These are phyloP conservation scores for Penicillium maclennaniae DNA, from an alignment of 495 filamentous ascomycete genomes.

Conservation along the genomic window DNA sequence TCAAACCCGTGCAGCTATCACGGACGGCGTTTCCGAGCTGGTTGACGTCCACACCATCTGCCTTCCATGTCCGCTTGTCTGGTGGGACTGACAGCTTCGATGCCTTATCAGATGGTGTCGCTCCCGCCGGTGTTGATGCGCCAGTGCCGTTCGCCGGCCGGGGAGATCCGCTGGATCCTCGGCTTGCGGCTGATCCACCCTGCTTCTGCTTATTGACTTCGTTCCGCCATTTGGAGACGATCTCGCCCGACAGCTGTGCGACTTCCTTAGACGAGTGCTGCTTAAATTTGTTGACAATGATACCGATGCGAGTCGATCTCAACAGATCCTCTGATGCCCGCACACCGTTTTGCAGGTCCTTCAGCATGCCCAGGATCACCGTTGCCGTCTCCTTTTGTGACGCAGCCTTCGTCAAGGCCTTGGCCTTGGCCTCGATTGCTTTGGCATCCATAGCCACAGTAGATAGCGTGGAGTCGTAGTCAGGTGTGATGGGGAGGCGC, in stretches of 20 bases:
- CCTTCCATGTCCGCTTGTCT: constrained; percentile 73
- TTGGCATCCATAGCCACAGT: constrained; percentile 67
- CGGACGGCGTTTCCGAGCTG: constrained; percentile 65
- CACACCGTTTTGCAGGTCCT: constrained; percentile 71
- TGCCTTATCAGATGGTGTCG: constrained; percentile 43
- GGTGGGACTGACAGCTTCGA: constrained; percentile 67
- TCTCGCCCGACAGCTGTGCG: constrained; percentile 66
- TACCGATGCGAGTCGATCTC: constrained; percentile 83
- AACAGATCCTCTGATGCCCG: constrained; percentile 81
- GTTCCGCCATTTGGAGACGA: constrained; percentile 83
- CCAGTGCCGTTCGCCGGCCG: constrained; percentile 40
- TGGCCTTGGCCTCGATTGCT: constrained; percentile 68
- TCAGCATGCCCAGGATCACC: constrained; percentile 64
- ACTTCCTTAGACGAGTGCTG: constrained; percentile 72
- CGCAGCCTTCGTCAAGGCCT: constrained; percentile 74
- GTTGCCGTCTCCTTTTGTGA: constrained; percentile 60
- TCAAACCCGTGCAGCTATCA: constrained; percentile 79
- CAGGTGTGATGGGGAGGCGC: neutral
- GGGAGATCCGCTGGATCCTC: constrained; percentile 39
- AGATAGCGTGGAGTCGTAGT: neutral
- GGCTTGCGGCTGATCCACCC: constrained; percentile 43
- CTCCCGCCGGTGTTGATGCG: constrained; percentile 29
- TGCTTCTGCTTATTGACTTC: constrained; percentile 70
- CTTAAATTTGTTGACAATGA: constrained; percentile 80
- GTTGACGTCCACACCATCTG: constrained; percentile 70